A percentile compares a stretch with the other conserved stretches of the same genome.
Conservation (phyloP, 2,329 filamentous ascomycete species). For the Colletotrichum higginsianum region DNA sequence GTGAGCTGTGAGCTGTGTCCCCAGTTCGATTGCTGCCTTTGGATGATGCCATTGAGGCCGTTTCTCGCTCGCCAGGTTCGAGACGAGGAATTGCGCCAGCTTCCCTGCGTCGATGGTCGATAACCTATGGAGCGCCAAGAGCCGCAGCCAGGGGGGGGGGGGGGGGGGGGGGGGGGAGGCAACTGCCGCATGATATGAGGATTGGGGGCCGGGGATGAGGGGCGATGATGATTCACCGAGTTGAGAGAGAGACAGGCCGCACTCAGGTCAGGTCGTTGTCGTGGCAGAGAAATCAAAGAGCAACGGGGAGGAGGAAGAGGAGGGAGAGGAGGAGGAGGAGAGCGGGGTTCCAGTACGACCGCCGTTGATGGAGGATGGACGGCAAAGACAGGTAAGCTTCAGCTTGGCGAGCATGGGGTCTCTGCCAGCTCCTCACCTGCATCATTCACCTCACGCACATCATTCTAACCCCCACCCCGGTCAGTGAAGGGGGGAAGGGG, state of each 20-base stretch:
- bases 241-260: not conserved
- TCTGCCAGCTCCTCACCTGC: not conserved
- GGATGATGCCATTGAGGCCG: conserved; percentile 16
- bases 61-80: conserved; percentile 1
- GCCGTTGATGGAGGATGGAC: not conserved
- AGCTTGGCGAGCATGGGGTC: conserved; percentile 19
- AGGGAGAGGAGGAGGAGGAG: not conserved
- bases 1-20: not conserved
- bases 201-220: not conserved
- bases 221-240: not conserved
- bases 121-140: conserved; percentile 31
- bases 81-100: conserved; percentile 7
- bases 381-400: not conserved
- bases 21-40: not conserved
- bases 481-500: not conserved
- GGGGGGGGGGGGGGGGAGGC: no score
- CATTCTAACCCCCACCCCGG: not conserved
- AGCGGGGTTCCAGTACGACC: conserved; percentile 14
- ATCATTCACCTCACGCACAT: not conserved
- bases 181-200: not conserved
- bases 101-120: conserved; percentile 16
- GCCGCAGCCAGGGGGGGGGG: not conserved
- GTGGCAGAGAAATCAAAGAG: not conserved
- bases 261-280: not conserved
- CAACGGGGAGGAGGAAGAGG: not conserved